Base-by-base conservation (phyloP, 2,329 filamentous ascomycete species). In the Kalmusia sp. region DNA sequence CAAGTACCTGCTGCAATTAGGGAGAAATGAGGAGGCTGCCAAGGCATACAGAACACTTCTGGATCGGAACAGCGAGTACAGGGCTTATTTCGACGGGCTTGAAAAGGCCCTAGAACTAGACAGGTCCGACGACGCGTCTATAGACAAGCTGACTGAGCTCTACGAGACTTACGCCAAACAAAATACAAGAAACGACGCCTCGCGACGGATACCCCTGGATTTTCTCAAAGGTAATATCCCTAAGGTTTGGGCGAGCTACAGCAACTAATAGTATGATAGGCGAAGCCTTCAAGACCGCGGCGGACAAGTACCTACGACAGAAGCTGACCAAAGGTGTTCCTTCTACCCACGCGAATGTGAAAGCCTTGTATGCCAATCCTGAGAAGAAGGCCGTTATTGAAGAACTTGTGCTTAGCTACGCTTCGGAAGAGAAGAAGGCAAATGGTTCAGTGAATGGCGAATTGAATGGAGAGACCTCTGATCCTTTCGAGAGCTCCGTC, bases 281-380 rank as follows among this genome's bases (percentile, higher is more conserved):
- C 4, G 87, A 96, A 37, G 87, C 88, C 4, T 99, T 99, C 78
- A 84, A 84, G 68, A 77, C 86, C 63, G 88, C 91, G 21, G 93
- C 90, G 6, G 88, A 92, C 70, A 77, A 79, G 19, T 99, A 99
- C 72, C 75, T 99, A 55, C 84, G 87, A 45, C 82, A 88, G 25
- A 96, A 96, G 89, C 82, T 99, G 51, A 87, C 90, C 74, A 96
- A 93, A 76, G 95, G 93, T 9, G 90, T 98, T 3, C 93, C 95
- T 1, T 99, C 95, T 2, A 93, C 93, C 3, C 99, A 99, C 76
- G 92, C 92, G 30, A 99, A 98, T 75, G 83, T 99, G 55, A 99
- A 99, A 79, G 87, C 96, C 62, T 83, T 99, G 19, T 99, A 98
- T 78, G 82, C 82, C 12, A 88, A 96, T 71, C 63, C 83, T 1